These are phyloP conservation scores for Tanacetum coccineum DNA, from an alignment of 129 eudicot genomes.

Conservation along the genomic window DNA sequence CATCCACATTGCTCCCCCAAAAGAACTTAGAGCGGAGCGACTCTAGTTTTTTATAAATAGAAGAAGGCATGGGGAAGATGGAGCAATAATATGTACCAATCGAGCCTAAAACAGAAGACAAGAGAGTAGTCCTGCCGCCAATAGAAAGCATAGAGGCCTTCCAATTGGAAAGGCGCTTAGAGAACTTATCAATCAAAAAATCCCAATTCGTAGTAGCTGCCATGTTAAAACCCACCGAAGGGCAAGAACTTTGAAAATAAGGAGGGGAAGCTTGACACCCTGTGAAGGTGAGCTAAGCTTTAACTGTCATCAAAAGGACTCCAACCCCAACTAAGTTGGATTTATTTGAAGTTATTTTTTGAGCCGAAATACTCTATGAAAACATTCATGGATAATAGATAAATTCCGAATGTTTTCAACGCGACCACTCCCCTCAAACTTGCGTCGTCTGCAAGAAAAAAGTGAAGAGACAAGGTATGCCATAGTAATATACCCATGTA, in stretches of 20 bases:
- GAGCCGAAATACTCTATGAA: background rate
- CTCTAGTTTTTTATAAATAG: background rate
- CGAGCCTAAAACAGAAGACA: background rate
- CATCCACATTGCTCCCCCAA: background rate
- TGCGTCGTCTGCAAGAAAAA: background rate
- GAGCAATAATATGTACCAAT: background rate
- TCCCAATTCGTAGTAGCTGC: background rate
- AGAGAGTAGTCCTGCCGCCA: background rate
- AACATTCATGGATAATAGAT: background rate
- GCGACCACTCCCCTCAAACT: background rate
- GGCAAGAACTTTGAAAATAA: background rate
- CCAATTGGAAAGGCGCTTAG: background rate
- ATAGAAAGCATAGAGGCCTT: too few species aligned
- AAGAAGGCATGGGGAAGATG: background rate
- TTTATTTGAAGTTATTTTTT: too few species aligned
- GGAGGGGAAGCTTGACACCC: background rate
- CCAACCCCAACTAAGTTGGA: background rate
- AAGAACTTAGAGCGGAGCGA: background rate
- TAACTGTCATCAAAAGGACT: background rate
- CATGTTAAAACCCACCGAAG: background rate
- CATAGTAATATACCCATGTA: background rate
- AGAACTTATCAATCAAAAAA: background rate
- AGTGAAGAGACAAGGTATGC: background rate
- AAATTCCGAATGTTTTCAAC: background rate
- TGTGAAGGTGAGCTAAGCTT: background rate